Base-by-base conservation (phyloP, 1,139 yeast genomes). In the Geotrichum europaeum region DNA sequence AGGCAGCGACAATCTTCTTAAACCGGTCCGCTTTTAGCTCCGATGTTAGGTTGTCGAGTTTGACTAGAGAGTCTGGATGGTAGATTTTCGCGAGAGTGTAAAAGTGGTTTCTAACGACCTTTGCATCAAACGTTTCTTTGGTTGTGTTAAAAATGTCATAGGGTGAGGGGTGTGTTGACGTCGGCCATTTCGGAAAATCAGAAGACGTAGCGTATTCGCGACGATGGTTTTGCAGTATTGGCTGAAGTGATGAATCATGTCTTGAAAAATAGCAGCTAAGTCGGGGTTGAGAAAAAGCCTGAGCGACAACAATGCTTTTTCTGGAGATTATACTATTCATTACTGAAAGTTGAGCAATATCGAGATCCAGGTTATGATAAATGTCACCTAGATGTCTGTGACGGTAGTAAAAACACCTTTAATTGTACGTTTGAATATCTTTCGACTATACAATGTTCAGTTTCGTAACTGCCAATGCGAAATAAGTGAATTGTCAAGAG, bases 51-150 rank as follows among this genome's bases (percentile, higher is more conserved):
- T 59, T 62, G 13, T 45, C 63, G 10, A 49, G 59, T 24, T 62
- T 62, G 12, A 49, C 36, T 9, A 66, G 65, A 6, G 86, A 75
- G 74, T 94, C 99, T 0, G 99, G 98, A 69, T 94, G 98, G 69
- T 94, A 92, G 7, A 85, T 70, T 72, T 89, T 90, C 18, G 95
- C 94, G 60, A 85, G 80, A 60, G 81, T 79, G 66, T 81, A 80
- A 71, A 89, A 92, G 51, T 77, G 77, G 45, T 73, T 65, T 69
- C 86, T 86, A 61, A 92, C 71, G 28, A 73, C 67, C 56, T 75
- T 72, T 59, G 71, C 67, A 66, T 80, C 76, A 65, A 83, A 76
- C 13, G 73, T 65, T 20, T 72, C 61, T 7, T 68, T 67, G 2
- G 70, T 59, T 30, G 87, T 70, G 20, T 81, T 81, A 64, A 91